phyloP scores from a whole-genome alignment of 148 eudicot genomes.

The Spergularia bocconei region DNA sequence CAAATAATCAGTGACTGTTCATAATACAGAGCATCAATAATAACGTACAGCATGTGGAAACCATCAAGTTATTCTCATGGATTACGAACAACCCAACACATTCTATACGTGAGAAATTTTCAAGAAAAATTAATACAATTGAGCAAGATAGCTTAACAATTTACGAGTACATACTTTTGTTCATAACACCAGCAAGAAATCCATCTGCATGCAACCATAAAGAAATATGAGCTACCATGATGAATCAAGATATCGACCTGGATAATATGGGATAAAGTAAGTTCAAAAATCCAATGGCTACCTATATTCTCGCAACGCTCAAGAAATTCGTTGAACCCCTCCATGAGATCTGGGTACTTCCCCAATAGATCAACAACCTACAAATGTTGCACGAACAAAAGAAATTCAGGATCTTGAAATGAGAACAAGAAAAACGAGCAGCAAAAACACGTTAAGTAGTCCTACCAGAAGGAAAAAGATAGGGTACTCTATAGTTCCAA shows the following conservation, averaged over 20 bases:
- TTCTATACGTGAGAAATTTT: neutral
- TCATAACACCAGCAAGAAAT: constrained; percentile 87
- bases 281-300: constrained; percentile 23
- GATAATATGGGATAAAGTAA: neutral
- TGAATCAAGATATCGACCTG: neutral
- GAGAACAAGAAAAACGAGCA: constrained; percentile 3
- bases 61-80: neutral
- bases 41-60: neutral
- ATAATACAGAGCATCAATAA: neutral
- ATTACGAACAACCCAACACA: neutral
- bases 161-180: constrained; percentile 59
- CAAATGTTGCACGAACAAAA: constrained; percentile 14
- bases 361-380: constrained; percentile 94
- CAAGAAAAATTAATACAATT: too few relatives aligned
- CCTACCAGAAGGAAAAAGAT: neutral
- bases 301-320: constrained; percentile 87
- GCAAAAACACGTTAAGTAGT: neutral
- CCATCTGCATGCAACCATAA: constrained; percentile 61
- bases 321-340: constrained; percentile 88
- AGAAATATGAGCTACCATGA: neutral
- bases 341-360: constrained; percentile 89
- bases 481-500: neutral
- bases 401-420: neutral
- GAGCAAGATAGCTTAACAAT: neutral
- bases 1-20: neutral